These are phyloP conservation scores for Aegilops speltoides DNA, from an alignment of 176 grass and related monocot species.

Conservation along the genomic window DNA sequence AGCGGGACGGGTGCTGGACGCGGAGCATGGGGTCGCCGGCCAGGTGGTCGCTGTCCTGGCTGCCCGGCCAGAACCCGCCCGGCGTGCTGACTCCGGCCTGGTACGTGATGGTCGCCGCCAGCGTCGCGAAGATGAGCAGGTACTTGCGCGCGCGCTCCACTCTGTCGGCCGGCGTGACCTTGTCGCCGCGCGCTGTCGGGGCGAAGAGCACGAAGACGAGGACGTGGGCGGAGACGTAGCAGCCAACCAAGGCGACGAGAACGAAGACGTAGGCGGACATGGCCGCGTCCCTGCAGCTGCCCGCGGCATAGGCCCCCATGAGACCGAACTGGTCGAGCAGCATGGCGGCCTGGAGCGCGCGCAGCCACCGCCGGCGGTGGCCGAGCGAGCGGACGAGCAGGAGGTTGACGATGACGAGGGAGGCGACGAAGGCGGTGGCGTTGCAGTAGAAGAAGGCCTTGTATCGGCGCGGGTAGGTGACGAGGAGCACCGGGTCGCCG, in stretches of 20 bases:
- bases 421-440: conserved; percentile 39
- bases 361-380: conserved; percentile 36
- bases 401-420: conserved; percentile 51
- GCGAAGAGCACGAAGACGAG: conserved; percentile 7
- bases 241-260: conserved; percentile 18
- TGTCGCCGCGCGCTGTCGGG: neutral
- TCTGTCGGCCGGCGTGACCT: neutral
- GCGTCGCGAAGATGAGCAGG: conserved; percentile 33
- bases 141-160: conserved; percentile 36
- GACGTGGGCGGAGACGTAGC: conserved; percentile 34
- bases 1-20: conserved; percentile 1
- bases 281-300: conserved; percentile 38
- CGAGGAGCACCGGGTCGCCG: conserved; percentile 36
- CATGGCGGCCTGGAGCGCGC: conserved; percentile 47
- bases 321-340: conserved; percentile 38
- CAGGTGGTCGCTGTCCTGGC: neutral
- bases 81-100: conserved; percentile 42
- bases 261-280: conserved; percentile 35
- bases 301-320: conserved; percentile 45
- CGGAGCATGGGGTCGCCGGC: conserved; percentile 38
- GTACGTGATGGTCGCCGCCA: conserved; percentile 34
- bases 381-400: conserved; percentile 26
- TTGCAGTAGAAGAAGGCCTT: conserved; percentile 48
- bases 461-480: conserved; percentile 28
- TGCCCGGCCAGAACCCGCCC: conserved; percentile 33